Evolutionary conservation across 441 rosid species (phyloP).

Genomic region (Bocquillonia castaneifolia): DNA sequence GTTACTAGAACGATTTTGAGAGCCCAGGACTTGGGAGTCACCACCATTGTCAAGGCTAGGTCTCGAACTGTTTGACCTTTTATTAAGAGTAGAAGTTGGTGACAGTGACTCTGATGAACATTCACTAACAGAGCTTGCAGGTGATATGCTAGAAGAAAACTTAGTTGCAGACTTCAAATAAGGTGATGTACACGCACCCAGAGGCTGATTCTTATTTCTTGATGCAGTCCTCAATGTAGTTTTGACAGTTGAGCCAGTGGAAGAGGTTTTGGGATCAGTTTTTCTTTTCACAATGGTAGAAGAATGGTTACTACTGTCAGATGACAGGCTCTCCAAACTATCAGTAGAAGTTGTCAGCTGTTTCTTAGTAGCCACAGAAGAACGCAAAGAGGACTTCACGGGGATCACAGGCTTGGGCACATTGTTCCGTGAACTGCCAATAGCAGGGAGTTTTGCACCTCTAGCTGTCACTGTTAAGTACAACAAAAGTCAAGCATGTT

Average conservation of each 20-base stretch:
- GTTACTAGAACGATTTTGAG: constrained; percentile 28
- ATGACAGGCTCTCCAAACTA: constrained; percentile 57
- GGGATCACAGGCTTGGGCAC: constrained; percentile 45
- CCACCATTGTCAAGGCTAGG: constrained; percentile 34
- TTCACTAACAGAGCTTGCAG: constrained; percentile 74
- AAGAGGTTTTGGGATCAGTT: constrained; percentile 34
- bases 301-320: constrained; percentile 43
- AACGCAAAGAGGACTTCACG: constrained; percentile 40
- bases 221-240: constrained; percentile 30
- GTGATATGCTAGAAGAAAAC: constrained; percentile 50
- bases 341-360: constrained; percentile 55
- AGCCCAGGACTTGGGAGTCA: constrained; percentile 32
- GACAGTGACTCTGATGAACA: constrained; percentile 58
- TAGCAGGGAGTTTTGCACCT: constrained; percentile 37
- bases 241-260: constrained; percentile 31
- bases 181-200: constrained; percentile 37
- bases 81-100: constrained; percentile 51
- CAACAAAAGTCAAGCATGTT: constrained; percentile 13
- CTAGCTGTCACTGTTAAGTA: constrained; percentile 42
- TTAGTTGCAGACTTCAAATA: constrained; percentile 41
- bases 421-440: constrained; percentile 35
- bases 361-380: constrained; percentile 46
- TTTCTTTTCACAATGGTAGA: constrained; percentile 33
- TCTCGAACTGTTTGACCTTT: constrained; percentile 39
- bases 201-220: constrained; percentile 38